A percentile compares a stretch with the other conserved stretches of the same genome.
phyloP scores from a whole-genome alignment of 176 grass and related monocot genomes.

The Sorghum bicolor region Sorghum_bicolor_NCBIv3 NC_012873.2:3355001-3355500 shows the following conservation, averaged over 20 bases:
- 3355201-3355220: neutral
- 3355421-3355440: conserved; percentile 18
- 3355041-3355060: too few species aligned
- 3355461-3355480: conserved; percentile 54
- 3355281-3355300: conserved; percentile 42
- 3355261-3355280: neutral
- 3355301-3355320: conserved; percentile 57
- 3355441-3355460: conserved; percentile 57
- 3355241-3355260: neutral
- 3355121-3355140: neutral
- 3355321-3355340: conserved; percentile 61
- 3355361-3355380: conserved; percentile 68
- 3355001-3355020: too few species aligned
- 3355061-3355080: too few species aligned
- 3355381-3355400: conserved; percentile 14
- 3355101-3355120: neutral
- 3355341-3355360: conserved; percentile 63
- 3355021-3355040: too few species aligned
- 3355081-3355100: neutral
- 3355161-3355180: neutral
- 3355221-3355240: neutral
- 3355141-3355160: neutral
- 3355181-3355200: neutral
- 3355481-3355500: conserved; percentile 50
- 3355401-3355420: neutral